Evolutionary conservation across 2,329 filamentous ascomycete species (phyloP), one percentile per base, ranked within the genome.

Genomic region (Ceratocystis smalleyi): DNA sequence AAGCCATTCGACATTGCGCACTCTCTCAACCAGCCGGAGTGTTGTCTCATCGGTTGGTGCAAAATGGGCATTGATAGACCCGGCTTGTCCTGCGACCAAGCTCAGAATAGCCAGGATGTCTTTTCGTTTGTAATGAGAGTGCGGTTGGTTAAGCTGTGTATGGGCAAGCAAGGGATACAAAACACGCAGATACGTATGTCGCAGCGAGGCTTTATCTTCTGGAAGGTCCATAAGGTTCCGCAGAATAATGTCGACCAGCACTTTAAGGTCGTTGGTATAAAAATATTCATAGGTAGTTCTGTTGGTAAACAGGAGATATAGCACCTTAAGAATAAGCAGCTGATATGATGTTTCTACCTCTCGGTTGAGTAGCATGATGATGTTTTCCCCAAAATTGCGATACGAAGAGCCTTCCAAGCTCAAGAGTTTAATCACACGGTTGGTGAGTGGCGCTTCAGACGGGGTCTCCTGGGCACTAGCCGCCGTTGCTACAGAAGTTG

Each of bases 351-450:
- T 95, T 74, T 97, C 91, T 8, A 88, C 90, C 77, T 97, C 94
- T 70, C 94, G 86, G 72, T 99, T 99, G 47, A 99, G 80, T 1
- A 99, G 81, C 4, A 99, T 78, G 68, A 99, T 99, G 67, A 99
- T 88, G 69, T 97, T 99, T 76, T 96, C 92, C 62, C 94, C 94
- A 77, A 99, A 99, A 0, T 92, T 96, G 71, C 92, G 91, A 73
- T 91, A 97, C 1, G 79, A 79, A 60, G 84, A 82, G 2, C 92
- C 92, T 70, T 94, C 81, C 27, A 88, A 79, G 63, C 90, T 92
- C 54, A 99, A 80, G 47, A 91, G 81, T 73, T 97, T 97, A 74
- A 99, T 87, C 61, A 99, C 90, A 69, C 91, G 86, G 72, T 99
- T 99, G 3, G 94, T 97, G 65, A 95, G 75, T 3, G 83, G 81